These are phyloP conservation scores for Conticribra guillardii DNA, from an alignment of 108 stramenopile species.

Conservation along the genomic window DNA sequence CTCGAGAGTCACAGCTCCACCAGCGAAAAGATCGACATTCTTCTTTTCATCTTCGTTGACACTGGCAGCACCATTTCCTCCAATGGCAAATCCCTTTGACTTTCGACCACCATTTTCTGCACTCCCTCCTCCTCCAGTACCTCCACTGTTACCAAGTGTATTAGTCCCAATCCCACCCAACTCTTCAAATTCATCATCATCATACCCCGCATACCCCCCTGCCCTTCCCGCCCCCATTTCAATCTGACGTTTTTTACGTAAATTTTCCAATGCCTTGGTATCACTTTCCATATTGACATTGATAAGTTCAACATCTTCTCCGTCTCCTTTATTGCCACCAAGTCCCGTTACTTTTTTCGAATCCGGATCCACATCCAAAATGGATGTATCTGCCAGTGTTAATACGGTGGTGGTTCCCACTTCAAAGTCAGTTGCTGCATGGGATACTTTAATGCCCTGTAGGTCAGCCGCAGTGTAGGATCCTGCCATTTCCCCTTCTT, in stretches of 20 bases:
- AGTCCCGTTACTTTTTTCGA: conserved; percentile 51
- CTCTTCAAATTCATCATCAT: conserved; percentile 93
- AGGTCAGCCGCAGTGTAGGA: conserved; percentile 65
- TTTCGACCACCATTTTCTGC: conserved; percentile 12
- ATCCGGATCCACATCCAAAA: conserved; percentile 44
- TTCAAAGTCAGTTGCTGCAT: conserved; percentile 59
- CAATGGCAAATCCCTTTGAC: conserved; percentile 68
- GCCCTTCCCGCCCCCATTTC: conserved; percentile 84
- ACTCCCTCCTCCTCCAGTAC: neutral
- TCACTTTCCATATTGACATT: conserved; percentile 52
- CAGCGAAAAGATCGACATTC: conserved; percentile 58
- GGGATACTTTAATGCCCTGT: conserved; percentile 72
- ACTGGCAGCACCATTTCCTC: conserved; percentile 4
- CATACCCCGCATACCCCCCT: conserved; percentile 91
- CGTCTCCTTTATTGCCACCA: conserved; percentile 8
- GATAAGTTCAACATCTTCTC: conserved; percentile 11
- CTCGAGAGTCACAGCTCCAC: conserved; percentile 72
- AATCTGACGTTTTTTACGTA: conserved; percentile 67
- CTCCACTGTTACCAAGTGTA: conserved; percentile 1
- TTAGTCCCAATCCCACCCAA: conserved; percentile 59
- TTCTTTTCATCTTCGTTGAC: conserved; percentile 28
- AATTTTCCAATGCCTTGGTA: conserved; percentile 67
- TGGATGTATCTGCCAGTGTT: conserved; percentile 71
- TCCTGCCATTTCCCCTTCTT: conserved; percentile 1
- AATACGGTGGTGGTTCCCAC: conserved; percentile 70